Percentiles rank a stretch among this genome's conserved stretches.
Conservation (phyloP, 176 grass and related monocot genomes). For the Oryza nivara region DNA sequence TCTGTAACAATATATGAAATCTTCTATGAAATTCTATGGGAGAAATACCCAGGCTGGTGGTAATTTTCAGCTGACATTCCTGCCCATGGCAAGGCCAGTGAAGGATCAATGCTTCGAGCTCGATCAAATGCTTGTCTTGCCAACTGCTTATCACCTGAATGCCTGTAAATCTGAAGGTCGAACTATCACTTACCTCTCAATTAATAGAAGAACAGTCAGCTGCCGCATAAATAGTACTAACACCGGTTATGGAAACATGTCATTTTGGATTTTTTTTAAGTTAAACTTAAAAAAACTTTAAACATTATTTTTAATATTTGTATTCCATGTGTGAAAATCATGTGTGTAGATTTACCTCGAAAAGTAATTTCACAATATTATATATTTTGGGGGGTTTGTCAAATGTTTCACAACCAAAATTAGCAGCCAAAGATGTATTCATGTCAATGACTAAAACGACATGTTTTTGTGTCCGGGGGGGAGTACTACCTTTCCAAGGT, state of each 20-base stretch:
- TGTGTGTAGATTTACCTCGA: neutral
- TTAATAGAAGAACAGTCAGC: slow-evolving; percentile 32
- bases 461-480: neutral
- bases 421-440: neutral
- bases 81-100: slow-evolving; percentile 93
- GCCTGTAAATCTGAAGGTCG: slow-evolving; percentile 76
- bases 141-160: slow-evolving; percentile 75
- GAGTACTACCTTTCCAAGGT: slow-evolving; percentile 79
- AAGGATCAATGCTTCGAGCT: slow-evolving; percentile 94
- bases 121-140: slow-evolving; percentile 87
- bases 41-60: slow-evolving; percentile 42
- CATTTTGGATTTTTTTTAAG: neutral
- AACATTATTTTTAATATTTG: neutral
- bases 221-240: slow-evolving; percentile 14
- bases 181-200: slow-evolving; percentile 36
- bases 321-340: neutral
- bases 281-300: neutral
- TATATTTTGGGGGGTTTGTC: neutral
- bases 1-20: neutral
- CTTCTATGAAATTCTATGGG: slow-evolving; percentile 10
- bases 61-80: slow-evolving; percentile 74
- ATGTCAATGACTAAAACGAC: neutral
- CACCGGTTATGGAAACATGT: neutral
- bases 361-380: neutral
- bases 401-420: neutral